These are phyloP conservation scores for Escovopsis sp. DNA, from an alignment of 2,329 filamentous ascomycete genomes.

Conservation along the genomic window DNA sequence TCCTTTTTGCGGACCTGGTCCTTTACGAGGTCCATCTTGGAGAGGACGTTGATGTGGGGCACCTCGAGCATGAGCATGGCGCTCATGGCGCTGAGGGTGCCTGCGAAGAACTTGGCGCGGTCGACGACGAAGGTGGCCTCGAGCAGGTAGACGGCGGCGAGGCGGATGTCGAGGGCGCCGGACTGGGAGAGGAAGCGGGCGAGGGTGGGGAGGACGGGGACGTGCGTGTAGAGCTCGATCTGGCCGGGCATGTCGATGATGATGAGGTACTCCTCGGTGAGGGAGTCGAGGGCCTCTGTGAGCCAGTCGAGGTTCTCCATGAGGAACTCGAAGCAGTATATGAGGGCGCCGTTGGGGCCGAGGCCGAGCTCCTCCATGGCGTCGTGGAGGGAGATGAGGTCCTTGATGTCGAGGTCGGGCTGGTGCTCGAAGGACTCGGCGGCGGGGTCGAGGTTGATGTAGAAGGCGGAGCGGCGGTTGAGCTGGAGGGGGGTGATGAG, in stretches of 20 bases:
- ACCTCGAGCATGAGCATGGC: conserved; percentile 98
- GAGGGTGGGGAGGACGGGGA: conserved; percentile 77
- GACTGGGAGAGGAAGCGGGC: conserved; percentile 66
- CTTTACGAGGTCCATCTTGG: conserved; percentile 95
- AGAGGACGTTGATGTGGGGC: conserved; percentile 89
- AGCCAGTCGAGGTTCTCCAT: conserved; percentile 91
- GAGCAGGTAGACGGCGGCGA: conserved; percentile 87
- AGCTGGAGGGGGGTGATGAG: conserved; percentile 87
- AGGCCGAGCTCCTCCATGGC: conserved; percentile 91
- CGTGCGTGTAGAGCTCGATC: conserved; percentile 96
- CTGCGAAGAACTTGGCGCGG: conserved; percentile 92
- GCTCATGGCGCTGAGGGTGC: conserved; percentile 91
- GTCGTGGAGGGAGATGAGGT: conserved; percentile 84
- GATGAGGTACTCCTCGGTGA: conserved; percentile 92
- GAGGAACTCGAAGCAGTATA: conserved; percentile 94
- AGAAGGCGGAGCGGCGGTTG: conserved; percentile 87
- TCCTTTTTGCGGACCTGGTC: conserved; percentile 78
- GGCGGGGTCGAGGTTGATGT: conserved; percentile 95
- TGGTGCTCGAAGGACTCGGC: conserved; percentile 85
- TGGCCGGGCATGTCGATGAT: conserved; percentile 98
- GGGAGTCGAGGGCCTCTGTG: conserved; percentile 65
- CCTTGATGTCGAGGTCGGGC: conserved; percentile 89
- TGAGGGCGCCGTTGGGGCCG: conserved; percentile 81
- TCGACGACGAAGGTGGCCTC: conserved; percentile 94
- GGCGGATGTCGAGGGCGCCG: conserved; percentile 72